Percentiles rank a stretch among this genome's conserved stretches.
Conservation (phyloP, 2,329 filamentous ascomycete genomes). For the Furcasterigmium furcatum region DNA sequence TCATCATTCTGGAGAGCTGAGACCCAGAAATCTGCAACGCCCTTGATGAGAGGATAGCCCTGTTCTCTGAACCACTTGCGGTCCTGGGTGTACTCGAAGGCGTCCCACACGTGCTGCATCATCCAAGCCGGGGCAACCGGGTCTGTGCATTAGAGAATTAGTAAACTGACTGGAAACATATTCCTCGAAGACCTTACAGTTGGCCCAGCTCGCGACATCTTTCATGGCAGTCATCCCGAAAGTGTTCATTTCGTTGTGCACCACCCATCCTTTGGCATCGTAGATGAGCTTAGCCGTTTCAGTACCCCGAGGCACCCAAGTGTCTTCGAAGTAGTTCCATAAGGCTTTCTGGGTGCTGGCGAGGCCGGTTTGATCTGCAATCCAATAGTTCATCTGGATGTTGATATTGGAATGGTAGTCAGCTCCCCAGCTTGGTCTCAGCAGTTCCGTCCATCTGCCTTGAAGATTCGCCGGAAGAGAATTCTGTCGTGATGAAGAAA, state of each 20-base stretch:
- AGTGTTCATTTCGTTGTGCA: constrained; percentile 56
- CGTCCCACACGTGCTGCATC: constrained; percentile 57
- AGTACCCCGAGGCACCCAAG: constrained; percentile 48
- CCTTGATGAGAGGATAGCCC: constrained; percentile 52
- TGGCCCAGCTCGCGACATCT: constrained; percentile 23
- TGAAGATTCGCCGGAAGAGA: constrained; percentile 54
- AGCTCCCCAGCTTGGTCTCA: constrained; percentile 37
- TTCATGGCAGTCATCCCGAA: constrained; percentile 50
- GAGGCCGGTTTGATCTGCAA: constrained; percentile 48
- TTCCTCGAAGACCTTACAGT: constrained; percentile 23
- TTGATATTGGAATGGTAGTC: constrained; percentile 61
- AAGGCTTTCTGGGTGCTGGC: constrained; percentile 39
- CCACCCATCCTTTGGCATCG: constrained; percentile 50
- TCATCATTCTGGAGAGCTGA: constrained; percentile 46
- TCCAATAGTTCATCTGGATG: constrained; percentile 61
- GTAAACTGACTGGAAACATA: too few species aligned
- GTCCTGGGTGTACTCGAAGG: constrained; percentile 51
- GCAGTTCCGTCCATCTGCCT: constrained; percentile 48
- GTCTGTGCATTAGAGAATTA: constrained; percentile 30
- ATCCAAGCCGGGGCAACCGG: constrained; percentile 53
- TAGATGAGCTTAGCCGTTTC: constrained; percentile 53
- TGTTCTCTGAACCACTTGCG: constrained; percentile 37
- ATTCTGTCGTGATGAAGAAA: constrained; percentile 47
- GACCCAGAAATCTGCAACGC: constrained; percentile 52
- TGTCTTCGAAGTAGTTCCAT: constrained; percentile 51